A percentile compares a stretch with the other conserved stretches of the same genome.
These are phyloP conservation scores for Sergeia podlipaevii DNA, from an alignment of 208 protist species.

Conservation along the genomic window DNA sequence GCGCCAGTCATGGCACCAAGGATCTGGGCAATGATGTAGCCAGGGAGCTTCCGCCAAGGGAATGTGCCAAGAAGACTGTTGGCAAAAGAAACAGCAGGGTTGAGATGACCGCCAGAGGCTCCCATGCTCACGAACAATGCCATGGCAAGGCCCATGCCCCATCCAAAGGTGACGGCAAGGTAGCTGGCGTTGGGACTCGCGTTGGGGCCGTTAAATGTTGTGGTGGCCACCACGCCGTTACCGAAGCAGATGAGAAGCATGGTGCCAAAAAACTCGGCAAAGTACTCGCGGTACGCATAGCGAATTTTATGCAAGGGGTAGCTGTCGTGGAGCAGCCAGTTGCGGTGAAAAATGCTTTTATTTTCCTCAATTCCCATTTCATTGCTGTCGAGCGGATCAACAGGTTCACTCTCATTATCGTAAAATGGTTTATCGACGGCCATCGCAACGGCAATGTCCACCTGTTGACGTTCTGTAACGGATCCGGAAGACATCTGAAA, in stretches of 20 bases:
- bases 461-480: no score
- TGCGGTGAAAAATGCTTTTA: no score
- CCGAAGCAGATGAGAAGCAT: conserved; percentile 16
- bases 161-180: conserved; percentile 14
- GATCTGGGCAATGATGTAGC: conserved; percentile 14
- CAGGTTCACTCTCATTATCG: no score
- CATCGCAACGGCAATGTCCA: no score
- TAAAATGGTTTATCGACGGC: no score
- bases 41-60: conserved; percentile 16
- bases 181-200: neutral
- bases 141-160: conserved; percentile 16
- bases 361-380: no score
- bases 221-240: conserved; percentile 13
- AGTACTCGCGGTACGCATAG: conserved; percentile 14
- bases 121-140: conserved; percentile 10
- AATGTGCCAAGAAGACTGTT: conserved; percentile 15
- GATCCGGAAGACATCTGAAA: no score
- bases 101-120: conserved; percentile 15
- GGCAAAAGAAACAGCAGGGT: conserved; percentile 18
- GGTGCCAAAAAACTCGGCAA: conserved; percentile 20
- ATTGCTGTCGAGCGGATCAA: no score
- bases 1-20: conserved; percentile 15
- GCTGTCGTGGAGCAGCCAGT: neutral
- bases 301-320: conserved; percentile 7
- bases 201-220: neutral